Evolutionary conservation across 163 green algal species (phyloP).

Genomic region (Scenedesmus sp.): DNA sequence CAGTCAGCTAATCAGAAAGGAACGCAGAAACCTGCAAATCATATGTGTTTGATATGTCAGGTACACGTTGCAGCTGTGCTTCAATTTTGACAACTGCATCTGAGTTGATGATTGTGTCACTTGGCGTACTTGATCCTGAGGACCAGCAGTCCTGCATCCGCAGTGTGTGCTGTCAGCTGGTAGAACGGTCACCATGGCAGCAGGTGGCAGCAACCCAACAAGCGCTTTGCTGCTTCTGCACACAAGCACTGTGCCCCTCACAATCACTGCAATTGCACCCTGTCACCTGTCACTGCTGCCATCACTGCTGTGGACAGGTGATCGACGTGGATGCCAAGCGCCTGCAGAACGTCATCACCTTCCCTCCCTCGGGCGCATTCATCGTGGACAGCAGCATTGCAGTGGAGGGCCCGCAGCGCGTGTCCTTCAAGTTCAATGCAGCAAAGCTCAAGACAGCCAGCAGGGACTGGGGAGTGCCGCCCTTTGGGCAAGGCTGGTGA

Average conservation of each 20-base stretch:
- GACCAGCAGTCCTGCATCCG: no score
- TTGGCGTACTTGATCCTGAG: no score
- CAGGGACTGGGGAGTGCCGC: slow-evolving; percentile 68
- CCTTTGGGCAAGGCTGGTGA: slow-evolving; percentile 83
- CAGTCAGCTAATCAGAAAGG: neutral
- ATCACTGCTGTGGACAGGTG: slow-evolving; percentile 65
- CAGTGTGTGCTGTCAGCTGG: no score
- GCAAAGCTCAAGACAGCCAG: slow-evolving; percentile 76
- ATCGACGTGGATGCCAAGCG: slow-evolving; percentile 72
- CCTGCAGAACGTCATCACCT: slow-evolving; percentile 89
- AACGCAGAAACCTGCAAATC: neutral
- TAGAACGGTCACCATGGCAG: neutral
- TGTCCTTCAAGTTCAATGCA: slow-evolving; percentile 82
- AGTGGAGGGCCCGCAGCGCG: slow-evolving; percentile 62
- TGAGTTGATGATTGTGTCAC: no score
- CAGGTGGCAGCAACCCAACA: neutral
- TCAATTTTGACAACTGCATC: no score
- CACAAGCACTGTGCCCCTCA: neutral
- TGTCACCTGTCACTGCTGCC: neutral
- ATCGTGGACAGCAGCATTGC: slow-evolving; percentile 77
- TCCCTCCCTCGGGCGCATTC: slow-evolving; percentile 83
- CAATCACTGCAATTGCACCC: neutral
- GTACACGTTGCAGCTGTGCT: no score
- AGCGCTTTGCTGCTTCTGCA: neutral
- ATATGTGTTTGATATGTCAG: no score